Evolutionary conservation across 2,329 filamentous ascomycete genomes (phyloP).

Genomic region (Aureobasidium sp.): DNA sequence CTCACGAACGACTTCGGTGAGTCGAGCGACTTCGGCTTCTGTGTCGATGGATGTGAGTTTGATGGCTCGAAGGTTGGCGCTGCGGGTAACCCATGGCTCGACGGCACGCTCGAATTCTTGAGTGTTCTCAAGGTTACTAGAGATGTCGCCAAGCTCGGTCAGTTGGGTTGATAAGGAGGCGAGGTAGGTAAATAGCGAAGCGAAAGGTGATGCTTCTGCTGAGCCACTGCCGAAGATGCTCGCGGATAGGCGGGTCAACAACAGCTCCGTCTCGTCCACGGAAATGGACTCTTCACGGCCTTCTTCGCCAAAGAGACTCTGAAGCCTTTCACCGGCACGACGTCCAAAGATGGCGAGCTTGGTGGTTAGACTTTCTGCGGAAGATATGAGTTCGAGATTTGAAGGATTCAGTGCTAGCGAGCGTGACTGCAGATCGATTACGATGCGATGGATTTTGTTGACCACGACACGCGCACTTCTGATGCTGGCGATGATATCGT

Average conservation of each 20-base stretch:
- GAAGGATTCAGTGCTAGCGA: constrained; percentile 67
- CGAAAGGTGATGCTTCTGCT: constrained; percentile 61
- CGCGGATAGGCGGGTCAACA: constrained; percentile 53
- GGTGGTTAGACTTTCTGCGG: constrained; percentile 57
- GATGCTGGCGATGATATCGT: constrained; percentile 65
- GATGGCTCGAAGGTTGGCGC: constrained; percentile 72
- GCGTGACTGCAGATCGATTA: constrained; percentile 70
- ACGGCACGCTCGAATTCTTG: constrained; percentile 59
- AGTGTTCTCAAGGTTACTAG: constrained; percentile 38
- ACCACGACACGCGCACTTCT: constrained; percentile 78
- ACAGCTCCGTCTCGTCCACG: constrained; percentile 57
- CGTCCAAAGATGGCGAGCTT: constrained; percentile 61
- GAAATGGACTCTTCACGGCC: constrained; percentile 61
- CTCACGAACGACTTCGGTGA: constrained; percentile 75
- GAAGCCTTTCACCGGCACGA: constrained; percentile 59
- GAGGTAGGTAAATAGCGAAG: constrained; percentile 60
- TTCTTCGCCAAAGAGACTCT: constrained; percentile 63
- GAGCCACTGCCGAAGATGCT: constrained; percentile 44
- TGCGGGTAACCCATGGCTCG: constrained; percentile 76
- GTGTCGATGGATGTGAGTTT: constrained; percentile 75
- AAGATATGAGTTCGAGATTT: constrained; percentile 61
- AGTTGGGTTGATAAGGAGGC: constrained; percentile 58
- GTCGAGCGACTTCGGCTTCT: constrained; percentile 73
- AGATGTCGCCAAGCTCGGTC: constrained; percentile 61
- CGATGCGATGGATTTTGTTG: constrained; percentile 66